phyloP scores from a whole-genome alignment of 2,329 filamentous ascomycete genomes.

The Chaetomiaceae sp. region DNA sequence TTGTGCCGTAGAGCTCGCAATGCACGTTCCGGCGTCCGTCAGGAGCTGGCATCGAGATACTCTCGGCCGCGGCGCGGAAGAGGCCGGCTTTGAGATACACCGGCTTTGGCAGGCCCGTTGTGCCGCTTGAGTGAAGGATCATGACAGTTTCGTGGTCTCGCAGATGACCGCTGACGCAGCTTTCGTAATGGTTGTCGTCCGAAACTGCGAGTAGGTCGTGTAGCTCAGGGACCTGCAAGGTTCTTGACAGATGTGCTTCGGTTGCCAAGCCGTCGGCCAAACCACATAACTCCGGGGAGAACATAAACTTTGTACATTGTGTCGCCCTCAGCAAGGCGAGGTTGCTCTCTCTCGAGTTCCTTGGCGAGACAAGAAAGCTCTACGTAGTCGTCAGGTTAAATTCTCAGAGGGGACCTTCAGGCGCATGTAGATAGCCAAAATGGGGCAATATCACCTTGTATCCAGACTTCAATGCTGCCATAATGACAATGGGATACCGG shows the following conservation, averaged over 20 bases:
- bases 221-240: neutral
- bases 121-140: slow-evolving; percentile 19
- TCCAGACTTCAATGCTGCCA: slow-evolving; percentile 14
- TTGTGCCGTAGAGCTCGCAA: neutral
- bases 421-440: too few relatives aligned
- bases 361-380: slow-evolving; percentile 11
- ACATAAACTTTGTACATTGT: slow-evolving; percentile 8
- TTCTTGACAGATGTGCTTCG: neutral
- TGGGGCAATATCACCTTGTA: slow-evolving; percentile 6
- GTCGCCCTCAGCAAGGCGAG: slow-evolving; percentile 2
- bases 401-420: too few relatives aligned
- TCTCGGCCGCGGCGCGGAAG: neutral
- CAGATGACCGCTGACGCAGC: neutral
- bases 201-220: neutral
- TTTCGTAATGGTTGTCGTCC: neutral
- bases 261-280: neutral
- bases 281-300: neutral
- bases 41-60: slow-evolving; percentile 1
- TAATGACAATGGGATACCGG: slow-evolving; percentile 12
- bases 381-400: neutral
- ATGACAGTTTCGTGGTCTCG: slow-evolving; percentile 1
- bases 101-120: slow-evolving; percentile 16
- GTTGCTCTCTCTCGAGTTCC: slow-evolving; percentile 13
- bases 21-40: slow-evolving; percentile 1
- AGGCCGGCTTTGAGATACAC: slow-evolving; percentile 12